Conservation (phyloP, 208 protist species). For the Sergeia podlipaevii region DNA sequence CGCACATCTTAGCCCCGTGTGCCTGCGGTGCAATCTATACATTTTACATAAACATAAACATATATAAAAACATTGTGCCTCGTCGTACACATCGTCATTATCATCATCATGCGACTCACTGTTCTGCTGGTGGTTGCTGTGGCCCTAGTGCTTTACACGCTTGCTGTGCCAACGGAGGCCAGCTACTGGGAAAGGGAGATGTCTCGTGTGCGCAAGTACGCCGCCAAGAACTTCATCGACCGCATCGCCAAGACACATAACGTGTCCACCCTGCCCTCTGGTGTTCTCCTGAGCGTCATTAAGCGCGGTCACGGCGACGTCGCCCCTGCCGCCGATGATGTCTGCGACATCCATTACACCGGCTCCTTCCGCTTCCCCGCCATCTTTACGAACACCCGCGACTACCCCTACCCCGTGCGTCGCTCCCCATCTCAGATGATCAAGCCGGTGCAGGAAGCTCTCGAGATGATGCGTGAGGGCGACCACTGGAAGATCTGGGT, state of each 20-base stretch:
- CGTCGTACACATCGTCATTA: no score
- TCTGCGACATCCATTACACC: constrained; percentile 74
- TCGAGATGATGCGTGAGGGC: constrained; percentile 86
- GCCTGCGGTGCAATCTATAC: no score
- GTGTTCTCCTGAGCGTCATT: constrained; percentile 57
- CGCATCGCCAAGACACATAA: constrained; percentile 25
- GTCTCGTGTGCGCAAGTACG: constrained; percentile 36
- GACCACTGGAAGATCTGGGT: constrained; percentile 75
- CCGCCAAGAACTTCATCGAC: constrained; percentile 38
- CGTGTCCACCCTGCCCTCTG: constrained; percentile 67
- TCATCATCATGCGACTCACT: no score
- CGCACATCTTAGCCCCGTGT: no score
- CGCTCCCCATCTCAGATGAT: constrained; percentile 60
- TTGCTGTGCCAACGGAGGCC: constrained; percentile 12
- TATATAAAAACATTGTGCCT: no score
- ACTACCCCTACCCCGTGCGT: constrained; percentile 36
- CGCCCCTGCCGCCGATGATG: constrained; percentile 36
- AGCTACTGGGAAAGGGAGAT: constrained; percentile 43
- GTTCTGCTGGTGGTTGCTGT: not conserved
- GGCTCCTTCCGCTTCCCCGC: constrained; percentile 39
- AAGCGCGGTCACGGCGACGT: constrained; percentile 42
- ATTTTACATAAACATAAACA: no score
- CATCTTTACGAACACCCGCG: constrained; percentile 53
- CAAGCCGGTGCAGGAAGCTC: constrained; percentile 56
- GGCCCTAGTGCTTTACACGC: not conserved